Percentiles rank a stretch among this genome's conserved stretches.
These are phyloP conservation scores for Stagonosporopsis vannaccii DNA, from an alignment of 2,329 filamentous ascomycete genomes.

Conservation along the genomic window DNA sequence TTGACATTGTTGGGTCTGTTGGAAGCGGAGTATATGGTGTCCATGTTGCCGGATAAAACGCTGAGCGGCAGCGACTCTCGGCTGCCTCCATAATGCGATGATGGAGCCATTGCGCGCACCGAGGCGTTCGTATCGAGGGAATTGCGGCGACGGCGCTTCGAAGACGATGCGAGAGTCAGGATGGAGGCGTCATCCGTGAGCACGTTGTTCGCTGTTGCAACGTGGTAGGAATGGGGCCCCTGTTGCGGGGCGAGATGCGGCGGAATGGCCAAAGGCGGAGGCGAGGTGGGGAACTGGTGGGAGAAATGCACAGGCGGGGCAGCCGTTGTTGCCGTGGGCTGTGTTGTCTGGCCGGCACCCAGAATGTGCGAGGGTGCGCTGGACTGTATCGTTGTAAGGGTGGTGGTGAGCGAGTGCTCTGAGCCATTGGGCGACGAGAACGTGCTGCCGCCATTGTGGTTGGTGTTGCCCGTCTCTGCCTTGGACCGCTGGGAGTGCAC, in stretches of 20 bases:
- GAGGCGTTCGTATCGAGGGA: slow-evolving; percentile 88
- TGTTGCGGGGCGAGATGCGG: slow-evolving; percentile 67
- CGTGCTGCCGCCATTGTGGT: slow-evolving; percentile 70
- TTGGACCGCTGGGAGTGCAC: slow-evolving; percentile 81
- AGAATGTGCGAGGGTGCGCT: slow-evolving; percentile 59
- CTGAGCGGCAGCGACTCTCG: slow-evolving; percentile 81
- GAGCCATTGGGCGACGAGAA: slow-evolving; percentile 86
- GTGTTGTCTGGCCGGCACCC: slow-evolving; percentile 49
- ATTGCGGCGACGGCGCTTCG: slow-evolving; percentile 76
- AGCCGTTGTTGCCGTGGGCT: slow-evolving; percentile 43
- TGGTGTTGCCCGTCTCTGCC: slow-evolving; percentile 75
- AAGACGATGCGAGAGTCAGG: slow-evolving; percentile 82
- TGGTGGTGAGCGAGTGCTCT: slow-evolving; percentile 80
- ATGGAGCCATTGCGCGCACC: slow-evolving; percentile 82
- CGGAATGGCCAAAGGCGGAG: slow-evolving; percentile 73
- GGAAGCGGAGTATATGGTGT: slow-evolving; percentile 60
- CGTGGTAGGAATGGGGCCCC: slow-evolving; percentile 75
- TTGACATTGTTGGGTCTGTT: slow-evolving; percentile 60
- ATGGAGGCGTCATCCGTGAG: slow-evolving; percentile 87
- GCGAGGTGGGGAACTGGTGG: slow-evolving; percentile 63
- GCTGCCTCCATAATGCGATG: slow-evolving; percentile 81
- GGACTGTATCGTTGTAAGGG: slow-evolving; percentile 85
- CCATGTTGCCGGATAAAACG: slow-evolving; percentile 73
- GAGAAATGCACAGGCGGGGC: slow-evolving; percentile 60
- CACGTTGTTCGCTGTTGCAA: slow-evolving; percentile 82